Conservation (phyloP, 225 moss, liverwort and hornwort species). For the Straminergon stramineum region DNA sequence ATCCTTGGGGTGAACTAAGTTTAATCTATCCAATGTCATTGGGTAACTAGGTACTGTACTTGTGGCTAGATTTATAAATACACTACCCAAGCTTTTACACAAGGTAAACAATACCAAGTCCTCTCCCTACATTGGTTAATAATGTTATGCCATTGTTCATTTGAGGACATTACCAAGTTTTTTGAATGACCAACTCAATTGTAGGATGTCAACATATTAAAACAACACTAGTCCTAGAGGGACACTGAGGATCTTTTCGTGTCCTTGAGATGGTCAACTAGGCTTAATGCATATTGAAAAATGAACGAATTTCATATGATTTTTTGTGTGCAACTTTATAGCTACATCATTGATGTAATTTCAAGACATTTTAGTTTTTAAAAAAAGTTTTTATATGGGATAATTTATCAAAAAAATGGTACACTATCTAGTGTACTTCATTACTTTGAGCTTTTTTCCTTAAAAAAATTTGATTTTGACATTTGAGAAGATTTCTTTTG, state of each 20-base stretch:
- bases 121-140: too few species aligned
- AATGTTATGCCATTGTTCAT: too few species aligned
- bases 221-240: neutral
- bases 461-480: neutral
- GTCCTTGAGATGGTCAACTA: rapidly evolving
- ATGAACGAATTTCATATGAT: neutral
- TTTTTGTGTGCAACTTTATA: neutral
- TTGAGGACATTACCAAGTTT: neutral
- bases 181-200: neutral
- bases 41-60: rapidly evolving
- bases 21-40: too few species aligned
- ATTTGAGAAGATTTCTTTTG: neutral
- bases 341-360: neutral
- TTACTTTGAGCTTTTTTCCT: too few species aligned
- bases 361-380: neutral
- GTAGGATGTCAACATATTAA: neutral
- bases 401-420: neutral
- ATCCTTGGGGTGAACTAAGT: too few species aligned
- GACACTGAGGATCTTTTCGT: rapidly evolving
- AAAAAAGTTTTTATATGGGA: too few species aligned
- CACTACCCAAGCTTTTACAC: rapidly evolving
- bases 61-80: rapidly evolving
- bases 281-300: neutral
- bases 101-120: too few species aligned
- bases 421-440: neutral